phyloP scores from a whole-genome alignment of 352 stramenopile species.

The Phytophthora nicotianae region DNA sequence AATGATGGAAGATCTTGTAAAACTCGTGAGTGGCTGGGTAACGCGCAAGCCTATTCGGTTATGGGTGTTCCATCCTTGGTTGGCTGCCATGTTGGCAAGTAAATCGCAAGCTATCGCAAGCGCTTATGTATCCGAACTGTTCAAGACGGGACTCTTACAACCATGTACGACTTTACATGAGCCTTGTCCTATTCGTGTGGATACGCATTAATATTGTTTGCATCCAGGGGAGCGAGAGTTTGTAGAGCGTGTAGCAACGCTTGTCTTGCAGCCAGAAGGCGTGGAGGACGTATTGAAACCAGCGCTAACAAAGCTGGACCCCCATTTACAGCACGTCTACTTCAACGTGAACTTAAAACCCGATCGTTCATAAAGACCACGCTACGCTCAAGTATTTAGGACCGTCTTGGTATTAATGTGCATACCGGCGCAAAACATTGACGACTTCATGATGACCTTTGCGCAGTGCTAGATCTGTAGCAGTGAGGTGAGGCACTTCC shows the following conservation, averaged over 20 bases:
- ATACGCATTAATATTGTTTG: slow-evolving; percentile 5
- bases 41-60: slow-evolving; percentile 29
- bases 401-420: not conserved
- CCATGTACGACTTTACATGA: slow-evolving; percentile 36
- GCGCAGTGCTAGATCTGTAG: slow-evolving; percentile 25
- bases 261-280: slow-evolving; percentile 31
- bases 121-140: slow-evolving; percentile 37
- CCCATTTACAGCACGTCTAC: slow-evolving; percentile 35
- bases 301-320: slow-evolving; percentile 38
- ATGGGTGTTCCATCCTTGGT: slow-evolving; percentile 41
- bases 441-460: slow-evolving; percentile 26
- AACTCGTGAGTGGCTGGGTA: slow-evolving; percentile 34
- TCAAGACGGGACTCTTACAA: slow-evolving; percentile 41
- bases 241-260: slow-evolving; percentile 39
- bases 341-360: slow-evolving; percentile 25
- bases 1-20: slow-evolving; percentile 34
- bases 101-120: slow-evolving; percentile 27
- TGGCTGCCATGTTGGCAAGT: slow-evolving; percentile 32
- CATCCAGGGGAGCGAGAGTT: slow-evolving; percentile 39
- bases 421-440: slow-evolving; percentile 13
- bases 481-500: slow-evolving; percentile 12
- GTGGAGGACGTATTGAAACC: slow-evolving; percentile 18
- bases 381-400: not conserved
- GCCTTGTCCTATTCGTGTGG: not conserved
- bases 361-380: not conserved